These are phyloP conservation scores for Hypoxylon sp. DNA, from an alignment of 2,329 filamentous ascomycete genomes.

Conservation along the genomic window DNA sequence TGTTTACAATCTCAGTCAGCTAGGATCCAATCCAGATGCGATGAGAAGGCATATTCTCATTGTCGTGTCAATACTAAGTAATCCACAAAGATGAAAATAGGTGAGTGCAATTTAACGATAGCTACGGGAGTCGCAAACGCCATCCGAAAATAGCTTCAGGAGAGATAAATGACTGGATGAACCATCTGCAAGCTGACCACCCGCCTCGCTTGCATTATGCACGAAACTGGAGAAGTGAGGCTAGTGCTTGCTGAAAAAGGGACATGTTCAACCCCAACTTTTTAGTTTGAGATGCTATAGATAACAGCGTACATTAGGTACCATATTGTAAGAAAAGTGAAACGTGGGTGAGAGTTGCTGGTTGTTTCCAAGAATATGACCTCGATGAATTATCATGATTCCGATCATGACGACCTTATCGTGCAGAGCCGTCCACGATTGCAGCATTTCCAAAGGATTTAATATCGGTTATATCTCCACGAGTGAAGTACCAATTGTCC, in stretches of 20 bases:
- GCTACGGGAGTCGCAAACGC: constrained; percentile 30
- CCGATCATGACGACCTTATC: constrained; percentile 20
- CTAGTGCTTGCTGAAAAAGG: constrained; percentile 46
- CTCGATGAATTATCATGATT: constrained; percentile 18
- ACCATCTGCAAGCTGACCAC: constrained; percentile 41
- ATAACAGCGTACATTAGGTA: constrained; percentile 16
- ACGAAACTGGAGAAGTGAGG: constrained; percentile 48
- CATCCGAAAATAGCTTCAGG: constrained; percentile 47
- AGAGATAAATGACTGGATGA: constrained; percentile 34
- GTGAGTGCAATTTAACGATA: constrained; percentile 24
- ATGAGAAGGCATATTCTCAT: constrained; percentile 17
- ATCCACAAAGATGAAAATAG: constrained; percentile 31
- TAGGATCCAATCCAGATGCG: constrained; percentile 28
- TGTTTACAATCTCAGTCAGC: constrained; percentile 33
- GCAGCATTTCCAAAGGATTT: constrained; percentile 13
- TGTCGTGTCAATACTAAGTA: constrained; percentile 18
- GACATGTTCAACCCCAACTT: constrained; percentile 37
- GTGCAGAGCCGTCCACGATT: constrained; percentile 15
- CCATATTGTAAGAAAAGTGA: constrained; percentile 20
- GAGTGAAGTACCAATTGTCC: constrained; percentile 19
- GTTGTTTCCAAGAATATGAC: constrained; percentile 7
- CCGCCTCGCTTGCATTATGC: constrained; percentile 47
- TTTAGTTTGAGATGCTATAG: constrained; percentile 25
- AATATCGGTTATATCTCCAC: constrained; percentile 15
- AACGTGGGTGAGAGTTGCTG: constrained; percentile 30